Conservation (phyloP, 495 filamentous ascomycete species). For the Aspergillus affinis region DNA sequence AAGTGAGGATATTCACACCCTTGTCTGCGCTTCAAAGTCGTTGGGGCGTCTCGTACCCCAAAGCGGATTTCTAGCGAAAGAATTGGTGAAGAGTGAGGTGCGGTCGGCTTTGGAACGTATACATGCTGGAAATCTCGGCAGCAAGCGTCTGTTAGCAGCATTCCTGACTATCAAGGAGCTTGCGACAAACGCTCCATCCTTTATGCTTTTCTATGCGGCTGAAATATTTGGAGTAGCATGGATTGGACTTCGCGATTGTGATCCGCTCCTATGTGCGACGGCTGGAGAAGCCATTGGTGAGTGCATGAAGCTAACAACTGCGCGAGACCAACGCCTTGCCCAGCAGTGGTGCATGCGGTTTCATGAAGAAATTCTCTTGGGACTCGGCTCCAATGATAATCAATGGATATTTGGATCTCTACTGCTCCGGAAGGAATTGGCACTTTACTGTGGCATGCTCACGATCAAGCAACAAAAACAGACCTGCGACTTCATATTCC, state of each 20-base stretch:
- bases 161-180: slow-evolving; percentile 88
- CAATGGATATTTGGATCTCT: slow-evolving; percentile 91
- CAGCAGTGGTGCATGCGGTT: slow-evolving; percentile 84
- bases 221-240: slow-evolving; percentile 92
- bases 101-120: slow-evolving; percentile 93
- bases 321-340: slow-evolving; percentile 80
- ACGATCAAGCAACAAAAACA: slow-evolving; percentile 88
- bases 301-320: slow-evolving; percentile 88
- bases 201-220: slow-evolving; percentile 86
- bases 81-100: slow-evolving; percentile 94
- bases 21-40: slow-evolving; percentile 82
- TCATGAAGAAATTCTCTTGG: slow-evolving; percentile 74
- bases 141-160: slow-evolving; percentile 86
- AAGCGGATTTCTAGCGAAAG: slow-evolving; percentile 89
- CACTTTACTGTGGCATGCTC: slow-evolving; percentile 94
- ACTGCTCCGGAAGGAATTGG: slow-evolving; percentile 83
- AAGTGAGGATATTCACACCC: slow-evolving; percentile 81
- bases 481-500: slow-evolving; percentile 85
- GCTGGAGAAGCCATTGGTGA: slow-evolving; percentile 87
- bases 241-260: slow-evolving; percentile 88
- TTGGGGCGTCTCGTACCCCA: slow-evolving; percentile 87
- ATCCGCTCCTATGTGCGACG: slow-evolving; percentile 88
- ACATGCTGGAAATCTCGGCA: slow-evolving; percentile 80
- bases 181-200: slow-evolving; percentile 83
- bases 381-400: slow-evolving; percentile 73